Conservation (phyloP, 805 yeast genomes). For the Nakazawaea laoshanensis region DNA sequence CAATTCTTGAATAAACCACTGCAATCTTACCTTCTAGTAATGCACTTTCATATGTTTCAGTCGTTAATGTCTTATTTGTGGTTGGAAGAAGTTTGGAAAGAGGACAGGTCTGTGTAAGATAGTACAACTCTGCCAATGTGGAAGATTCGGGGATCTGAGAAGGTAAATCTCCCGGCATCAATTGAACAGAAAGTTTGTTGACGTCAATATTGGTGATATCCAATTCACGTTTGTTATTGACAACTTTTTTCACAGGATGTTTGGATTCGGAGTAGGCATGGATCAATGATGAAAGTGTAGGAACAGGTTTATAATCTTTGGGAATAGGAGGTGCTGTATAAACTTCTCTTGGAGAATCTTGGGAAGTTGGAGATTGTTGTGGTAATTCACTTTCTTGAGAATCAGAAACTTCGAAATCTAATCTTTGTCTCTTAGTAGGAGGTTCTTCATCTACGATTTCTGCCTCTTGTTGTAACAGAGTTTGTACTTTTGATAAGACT, state of each 20-base stretch:
- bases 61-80: constrained; percentile 78
- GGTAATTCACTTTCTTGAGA: not conserved
- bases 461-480: not conserved
- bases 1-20: constrained; percentile 83
- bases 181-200: constrained; percentile 32
- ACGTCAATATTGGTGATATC: constrained; percentile 29
- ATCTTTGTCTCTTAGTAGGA: constrained; percentile 3
- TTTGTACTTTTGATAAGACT: not conserved
- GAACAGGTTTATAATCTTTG: constrained; percentile 14
- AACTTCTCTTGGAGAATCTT: not conserved
- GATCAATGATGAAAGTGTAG: constrained; percentile 21
- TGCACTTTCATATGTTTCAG: constrained; percentile 80
- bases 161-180: constrained; percentile 44
- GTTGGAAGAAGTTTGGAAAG: constrained; percentile 72
- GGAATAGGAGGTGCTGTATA: constrained; percentile 8
- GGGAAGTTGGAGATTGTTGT: too few relatives aligned
- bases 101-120: constrained; percentile 83
- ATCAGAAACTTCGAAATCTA: not conserved
- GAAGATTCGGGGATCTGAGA: constrained; percentile 46
- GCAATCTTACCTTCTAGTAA: constrained; percentile 86
- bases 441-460: constrained; percentile 1
- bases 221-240: constrained; percentile 20
- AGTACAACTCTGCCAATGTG: constrained; percentile 79
- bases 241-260: constrained; percentile 19
- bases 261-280: constrained; percentile 16